phyloP scores from a whole-genome alignment of 2,329 filamentous ascomycete species.

The Nemania abortiva region DNA sequence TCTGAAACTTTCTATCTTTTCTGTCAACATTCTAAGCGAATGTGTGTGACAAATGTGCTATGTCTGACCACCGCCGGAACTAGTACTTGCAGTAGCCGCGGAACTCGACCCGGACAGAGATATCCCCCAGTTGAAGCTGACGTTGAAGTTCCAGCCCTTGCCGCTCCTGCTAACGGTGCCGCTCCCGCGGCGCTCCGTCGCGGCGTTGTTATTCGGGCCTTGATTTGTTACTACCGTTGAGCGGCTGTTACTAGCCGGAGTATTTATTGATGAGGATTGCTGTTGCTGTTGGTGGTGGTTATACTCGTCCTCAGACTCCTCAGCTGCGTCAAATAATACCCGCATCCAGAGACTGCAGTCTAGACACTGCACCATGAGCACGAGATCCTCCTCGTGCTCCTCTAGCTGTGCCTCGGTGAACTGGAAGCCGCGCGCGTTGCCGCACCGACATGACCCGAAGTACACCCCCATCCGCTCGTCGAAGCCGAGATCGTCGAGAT shows the following conservation, averaged over 20 bases:
- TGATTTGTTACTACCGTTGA: conserved; percentile 41
- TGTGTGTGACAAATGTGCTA: neutral
- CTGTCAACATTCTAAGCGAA: neutral
- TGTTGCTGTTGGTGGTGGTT: conserved; percentile 19
- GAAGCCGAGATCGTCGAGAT: conserved; percentile 72
- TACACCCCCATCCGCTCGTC: conserved; percentile 64
- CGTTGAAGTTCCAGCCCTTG: conserved; percentile 47
- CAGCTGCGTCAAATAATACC: conserved; percentile 71
- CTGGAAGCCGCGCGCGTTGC: conserved; percentile 70
- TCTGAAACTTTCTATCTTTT: neutral
- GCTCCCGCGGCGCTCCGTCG: conserved; percentile 23
- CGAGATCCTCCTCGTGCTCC: conserved; percentile 67
- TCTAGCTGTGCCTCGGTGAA: conserved; percentile 71
- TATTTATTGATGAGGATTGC: neutral
- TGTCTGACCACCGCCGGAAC: neutral
- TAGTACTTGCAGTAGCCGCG: conserved; percentile 27
- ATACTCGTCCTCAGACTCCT: conserved; percentile 46
- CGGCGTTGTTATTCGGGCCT: conserved; percentile 35
- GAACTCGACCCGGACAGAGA: conserved; percentile 45
- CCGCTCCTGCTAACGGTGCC: conserved; percentile 33
- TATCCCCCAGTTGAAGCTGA: conserved; percentile 48
- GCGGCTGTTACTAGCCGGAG: neutral
- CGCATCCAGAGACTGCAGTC: conserved; percentile 76
- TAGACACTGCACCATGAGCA: conserved; percentile 72
- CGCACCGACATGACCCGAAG: conserved; percentile 72